Conservation (phyloP, 106 monocot species). For the Cymbidium sinense region DNA sequence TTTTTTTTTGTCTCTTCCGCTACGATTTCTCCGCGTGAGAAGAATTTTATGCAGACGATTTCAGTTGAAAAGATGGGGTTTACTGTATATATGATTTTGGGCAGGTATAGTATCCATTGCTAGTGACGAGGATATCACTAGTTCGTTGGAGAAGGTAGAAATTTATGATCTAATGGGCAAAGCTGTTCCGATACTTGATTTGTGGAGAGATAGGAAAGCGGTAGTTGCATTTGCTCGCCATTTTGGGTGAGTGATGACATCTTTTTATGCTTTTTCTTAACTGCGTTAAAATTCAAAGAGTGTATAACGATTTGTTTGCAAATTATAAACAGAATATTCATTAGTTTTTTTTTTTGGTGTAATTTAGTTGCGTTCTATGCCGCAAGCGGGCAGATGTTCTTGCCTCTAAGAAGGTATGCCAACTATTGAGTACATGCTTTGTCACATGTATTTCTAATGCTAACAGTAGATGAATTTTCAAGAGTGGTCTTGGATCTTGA, state of each 20-base stretch:
- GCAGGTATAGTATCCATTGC: slow-evolving; percentile 23
- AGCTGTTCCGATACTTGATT: slow-evolving; percentile 40
- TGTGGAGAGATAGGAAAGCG: slow-evolving; percentile 82
- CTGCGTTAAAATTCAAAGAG: background rate
- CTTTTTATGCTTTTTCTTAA: background rate
- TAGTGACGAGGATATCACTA: slow-evolving; percentile 20
- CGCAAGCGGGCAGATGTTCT: slow-evolving; percentile 88
- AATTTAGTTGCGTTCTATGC: slow-evolving; percentile 76
- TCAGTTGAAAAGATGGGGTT: background rate
- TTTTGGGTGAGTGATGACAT: slow-evolving; percentile 56
- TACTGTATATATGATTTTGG: background rate
- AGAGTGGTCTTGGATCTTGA: no score
- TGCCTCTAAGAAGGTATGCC: slow-evolving; percentile 68
- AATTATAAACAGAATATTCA: background rate
- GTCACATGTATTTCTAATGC: background rate
- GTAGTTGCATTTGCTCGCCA: slow-evolving; percentile 91
- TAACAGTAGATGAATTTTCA: background rate
- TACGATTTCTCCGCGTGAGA: no score
- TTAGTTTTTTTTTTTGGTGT: background rate
- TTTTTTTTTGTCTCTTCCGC: no score
- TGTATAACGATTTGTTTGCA: background rate
- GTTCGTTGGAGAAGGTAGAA: slow-evolving; percentile 46
- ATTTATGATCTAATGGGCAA: slow-evolving; percentile 69
- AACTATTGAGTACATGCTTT: background rate
- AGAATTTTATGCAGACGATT: background rate